These are phyloP conservation scores for Populus pruinosa DNA, from an alignment of 345 rosid genomes.

Conservation along the genomic window DNA sequence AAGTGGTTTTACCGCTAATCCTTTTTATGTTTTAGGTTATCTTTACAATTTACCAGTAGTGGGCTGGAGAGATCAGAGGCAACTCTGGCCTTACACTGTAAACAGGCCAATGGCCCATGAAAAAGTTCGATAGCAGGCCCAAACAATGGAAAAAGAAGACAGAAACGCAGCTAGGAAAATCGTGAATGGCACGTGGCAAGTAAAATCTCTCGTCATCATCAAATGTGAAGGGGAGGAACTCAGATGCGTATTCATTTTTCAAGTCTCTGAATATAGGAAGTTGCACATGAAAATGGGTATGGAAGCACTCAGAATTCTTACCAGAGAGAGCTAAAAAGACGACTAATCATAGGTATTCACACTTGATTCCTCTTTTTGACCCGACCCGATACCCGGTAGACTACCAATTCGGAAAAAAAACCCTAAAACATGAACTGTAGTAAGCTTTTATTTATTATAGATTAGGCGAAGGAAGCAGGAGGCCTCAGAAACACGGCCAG, in stretches of 20 bases:
- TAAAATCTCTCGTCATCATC: neutral
- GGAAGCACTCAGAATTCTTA: neutral
- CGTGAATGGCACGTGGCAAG: neutral
- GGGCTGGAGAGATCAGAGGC: neutral
- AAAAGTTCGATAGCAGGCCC: neutral
- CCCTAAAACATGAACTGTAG: too few relatives aligned
- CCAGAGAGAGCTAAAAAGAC: neutral
- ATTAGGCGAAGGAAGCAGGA: neutral
- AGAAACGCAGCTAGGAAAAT: neutral
- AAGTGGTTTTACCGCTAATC: neutral
- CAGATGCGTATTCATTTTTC: neutral
- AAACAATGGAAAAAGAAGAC: neutral
- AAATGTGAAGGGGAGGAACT: neutral
- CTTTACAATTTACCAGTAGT: neutral
- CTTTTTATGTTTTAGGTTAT: neutral
- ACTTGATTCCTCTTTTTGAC: too few relatives aligned
- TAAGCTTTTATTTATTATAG: neutral
- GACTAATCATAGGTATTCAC: too few relatives aligned
- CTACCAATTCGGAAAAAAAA: too few relatives aligned
- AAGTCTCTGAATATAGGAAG: neutral
- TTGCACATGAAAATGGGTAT: neutral
- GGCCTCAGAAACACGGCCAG: neutral
- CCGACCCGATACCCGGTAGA: too few relatives aligned
- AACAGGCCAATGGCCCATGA: neutral
- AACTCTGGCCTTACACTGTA: neutral